These are phyloP conservation scores for Periconia macrospinosa DNA, from an alignment of 2,329 filamentous ascomycete species.

Conservation along the genomic window DNA sequence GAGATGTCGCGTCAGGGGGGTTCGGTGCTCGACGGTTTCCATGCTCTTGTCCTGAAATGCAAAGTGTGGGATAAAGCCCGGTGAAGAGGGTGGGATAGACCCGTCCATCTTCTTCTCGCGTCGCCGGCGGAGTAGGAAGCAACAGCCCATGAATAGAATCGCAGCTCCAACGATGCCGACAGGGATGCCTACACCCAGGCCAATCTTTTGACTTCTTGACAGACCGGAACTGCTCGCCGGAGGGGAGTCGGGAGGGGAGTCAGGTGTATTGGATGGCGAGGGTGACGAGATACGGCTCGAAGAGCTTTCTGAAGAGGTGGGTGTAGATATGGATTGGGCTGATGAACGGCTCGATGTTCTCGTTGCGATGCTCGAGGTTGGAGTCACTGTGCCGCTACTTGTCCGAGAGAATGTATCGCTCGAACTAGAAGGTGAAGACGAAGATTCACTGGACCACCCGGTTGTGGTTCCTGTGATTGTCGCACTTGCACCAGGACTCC, in stretches of 20 bases:
- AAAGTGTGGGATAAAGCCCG: conserved; percentile 40
- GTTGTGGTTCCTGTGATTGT: conserved; percentile 10
- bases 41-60: conserved; percentile 34
- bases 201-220: conserved; percentile 32
- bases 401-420: conserved; percentile 5
- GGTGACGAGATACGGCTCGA: neutral
- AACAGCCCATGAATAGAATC: conserved; percentile 26
- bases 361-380: conserved; percentile 7
- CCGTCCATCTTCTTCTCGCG: conserved; percentile 23
- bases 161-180: conserved; percentile 60
- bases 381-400: conserved; percentile 2
- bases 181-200: conserved; percentile 50
- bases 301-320: conserved; percentile 5
- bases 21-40: conserved; percentile 24
- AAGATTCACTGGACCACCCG: neutral
- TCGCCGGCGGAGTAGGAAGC: conserved; percentile 29
- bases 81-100: conserved; percentile 35
- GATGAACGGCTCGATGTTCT: conserved; percentile 9
- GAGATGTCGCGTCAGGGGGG: conserved; percentile 18
- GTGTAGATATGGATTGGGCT: neutral
- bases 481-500: neutral
- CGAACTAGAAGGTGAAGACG: neutral
- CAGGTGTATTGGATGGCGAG: conserved; percentile 14
- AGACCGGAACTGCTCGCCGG: conserved; percentile 19
- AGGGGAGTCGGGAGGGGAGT: conserved; percentile 19